phyloP scores from a whole-genome alignment of 2,329 filamentous ascomycete species.

The Thyridium curvatum region DNA sequence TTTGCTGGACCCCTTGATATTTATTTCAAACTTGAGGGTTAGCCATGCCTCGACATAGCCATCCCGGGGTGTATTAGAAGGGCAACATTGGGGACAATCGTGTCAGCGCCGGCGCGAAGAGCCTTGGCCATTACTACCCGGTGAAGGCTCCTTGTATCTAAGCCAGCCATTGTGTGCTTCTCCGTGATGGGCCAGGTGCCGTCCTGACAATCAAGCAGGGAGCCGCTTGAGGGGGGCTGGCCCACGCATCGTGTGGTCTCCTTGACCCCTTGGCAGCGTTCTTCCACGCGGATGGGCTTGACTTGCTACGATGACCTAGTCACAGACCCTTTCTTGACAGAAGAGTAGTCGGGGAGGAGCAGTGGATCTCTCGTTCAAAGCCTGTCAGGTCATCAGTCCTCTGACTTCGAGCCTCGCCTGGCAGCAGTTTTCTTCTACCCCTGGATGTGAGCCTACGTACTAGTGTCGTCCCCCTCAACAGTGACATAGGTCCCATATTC shows the following conservation, averaged over 20 bases:
- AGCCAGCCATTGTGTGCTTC: constrained; percentile 4
- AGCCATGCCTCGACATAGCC: background rate
- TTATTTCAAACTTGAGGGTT: background rate
- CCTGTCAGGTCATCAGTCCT: background rate
- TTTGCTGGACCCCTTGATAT: no score
- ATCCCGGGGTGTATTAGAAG: background rate
- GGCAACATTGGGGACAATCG: background rate
- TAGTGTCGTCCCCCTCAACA: no score
- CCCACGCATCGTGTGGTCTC: constrained; percentile 16
- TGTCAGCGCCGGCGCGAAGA: background rate
- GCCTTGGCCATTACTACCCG: background rate
- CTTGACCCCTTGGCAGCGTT: constrained; percentile 8
- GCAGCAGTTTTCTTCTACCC: no score
- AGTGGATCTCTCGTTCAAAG: background rate
- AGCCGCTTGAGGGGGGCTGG: constrained; percentile 3
- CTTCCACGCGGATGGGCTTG: constrained; percentile 13
- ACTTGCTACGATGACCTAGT: constrained; percentile 10
- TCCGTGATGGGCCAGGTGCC: constrained; percentile 1
- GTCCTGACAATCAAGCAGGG: constrained; percentile 10
- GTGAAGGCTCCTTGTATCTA: background rate
- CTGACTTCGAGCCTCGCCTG: background rate
- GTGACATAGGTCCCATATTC: no score
- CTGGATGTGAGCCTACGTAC: no score
- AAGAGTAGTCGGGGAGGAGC: background rate
- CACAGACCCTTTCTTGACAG: background rate